Evolutionary conservation across 1,284 basidiomycete species (phyloP), one percentile per base, ranked within the genome.

Genomic region (Cyathus pygmaeus): DNA sequence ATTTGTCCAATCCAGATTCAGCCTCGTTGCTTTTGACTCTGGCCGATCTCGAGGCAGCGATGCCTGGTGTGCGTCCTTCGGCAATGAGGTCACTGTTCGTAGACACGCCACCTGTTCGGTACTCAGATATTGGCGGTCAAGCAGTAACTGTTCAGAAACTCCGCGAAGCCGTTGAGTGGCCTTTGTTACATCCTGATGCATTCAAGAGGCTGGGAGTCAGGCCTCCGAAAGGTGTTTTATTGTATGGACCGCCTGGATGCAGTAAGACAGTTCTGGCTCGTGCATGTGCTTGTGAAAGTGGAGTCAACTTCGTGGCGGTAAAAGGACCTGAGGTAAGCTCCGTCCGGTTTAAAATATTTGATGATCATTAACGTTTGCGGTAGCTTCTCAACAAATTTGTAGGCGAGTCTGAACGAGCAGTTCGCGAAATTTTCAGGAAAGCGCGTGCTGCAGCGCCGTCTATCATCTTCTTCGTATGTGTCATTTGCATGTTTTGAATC

Each of bases 181-280:
- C 98, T 0, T 79, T 99, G 41, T 83, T 89, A 39, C 93, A 98
- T 76, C 89, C 91, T 0, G 91, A 93, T 41, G 88, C 93, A 3
- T 99, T 99, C 73, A 84, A 85, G 63, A 85, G 96, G 17, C 82
- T 99, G 0, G 98, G 98, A 2, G 93, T 98, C 19, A 86, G 86
- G 47, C 92, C 97, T 3, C 96, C 97, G 0, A 90, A 92, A 62
- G 98, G 98, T 1, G 90, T 99, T 3, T 81, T 99, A 50, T 81
- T 99, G 19, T 99, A 98, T 77, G 98, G 98, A 1, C 98, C 98
- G 3, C 98, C 98, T 0, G 97, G 98, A 10, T 99, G 98, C 73
- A 95, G 94, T 72, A 99, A 99, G 81, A 99, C 98, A 1, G 84
- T 99, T 50, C 90, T 97, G 24, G 98, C 95, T 1, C 90, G 95